Evolutionary conservation across 2,329 filamentous ascomycete species (phyloP), one percentile per base, ranked within the genome.

Genomic region (Penicillium psychrosexuale): DNA sequence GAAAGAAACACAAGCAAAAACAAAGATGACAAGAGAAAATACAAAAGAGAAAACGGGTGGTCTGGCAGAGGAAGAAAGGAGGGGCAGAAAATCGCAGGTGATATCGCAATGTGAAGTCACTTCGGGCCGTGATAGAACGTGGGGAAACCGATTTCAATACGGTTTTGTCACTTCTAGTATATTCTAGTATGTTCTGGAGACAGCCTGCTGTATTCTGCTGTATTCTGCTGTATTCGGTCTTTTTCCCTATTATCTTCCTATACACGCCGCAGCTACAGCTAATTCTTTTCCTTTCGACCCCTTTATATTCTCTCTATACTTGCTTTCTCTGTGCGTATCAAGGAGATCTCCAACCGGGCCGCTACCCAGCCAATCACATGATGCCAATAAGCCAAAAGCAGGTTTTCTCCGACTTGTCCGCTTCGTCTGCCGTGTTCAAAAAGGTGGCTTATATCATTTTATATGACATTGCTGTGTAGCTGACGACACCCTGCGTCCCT

Each of bases 301-400:
- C 3, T 24, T 24, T 24, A 24, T 24, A 15, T 19, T 17, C 27
- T 45, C 17, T 44, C 12, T 48, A 17, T 5, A 31, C 37, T 5
- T 27, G 27, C 19, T 38, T 13, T 53, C 48, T 51, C 17, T 34
- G 13, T 40, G 28, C 54, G 38, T 42, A 33, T 15, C 19, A 17
- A 44, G 19, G n/a, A 24, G 47, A 59, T 58, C 47, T 55, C 36
- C 34, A 53, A 57, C 40, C 62, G 59, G 62, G 53, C 56, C 51
- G 57, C 30, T 24, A 30, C 36, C 62, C 62, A 61, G 57, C 61
- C 62, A 65, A 65, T 64, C 57, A 64, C 36, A 43, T 19, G 3
- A 22, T 3, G 7, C 47, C 6, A 43, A 37, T 38, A 11, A 28
- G 30, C 39, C 15, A 51, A 62, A 64, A 64, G 61, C 62, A 64